Evolutionary conservation across 2,329 filamentous ascomycete species (phyloP), one percentile per base, ranked within the genome.

Genomic region (Venturia asperata): DNA sequence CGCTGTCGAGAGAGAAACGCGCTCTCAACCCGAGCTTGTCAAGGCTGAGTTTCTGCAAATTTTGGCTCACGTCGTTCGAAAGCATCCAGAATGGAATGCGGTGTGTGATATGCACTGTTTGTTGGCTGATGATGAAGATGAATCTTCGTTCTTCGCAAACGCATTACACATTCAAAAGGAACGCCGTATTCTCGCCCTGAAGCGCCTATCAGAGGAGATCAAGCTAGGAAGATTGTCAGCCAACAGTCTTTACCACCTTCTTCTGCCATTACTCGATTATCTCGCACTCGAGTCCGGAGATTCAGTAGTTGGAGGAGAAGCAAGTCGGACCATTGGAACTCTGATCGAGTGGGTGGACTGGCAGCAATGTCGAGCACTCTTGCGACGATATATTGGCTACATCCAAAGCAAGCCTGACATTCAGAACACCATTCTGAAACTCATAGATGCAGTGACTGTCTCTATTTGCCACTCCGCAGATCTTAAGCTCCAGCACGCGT

Each of bases 191-290:
- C 88, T 92, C 70, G 92, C 94, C 2, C 79, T 99, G 45, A 87
- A 90, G 66, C 83, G 91, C 65, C 80, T 99, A 15, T 87, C 89
- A 65, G 79, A 82, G 10, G 87, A 88, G 68, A 90, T 90, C 65
- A 81, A 84, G 15, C 81, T 85, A 61, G 66, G 65, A 19, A 27
- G 17, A 17, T 79, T 99, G 66, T 83, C 83, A 67, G 89, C 90
- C 71, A 85, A 86, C 63, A 96, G 96, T 71, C 82, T 96, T 68
- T 87, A 88, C 66, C 88, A 93, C 21, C 89, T 97, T 72, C 91
- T 97, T 72, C 85, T 99, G 49, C 95, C 94, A 0, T 81, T 99
- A 24, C 81, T 97, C 11, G 94, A 99, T 73, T 92, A 97, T 73
- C 97, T 97, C 72, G 88, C 97, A 30, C 93, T 96, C 72, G 89